Percentiles rank a stretch among this genome's conserved stretches.
phyloP scores from a whole-genome alignment of 208 protist species.

The Crithidia sp. region DNA sequence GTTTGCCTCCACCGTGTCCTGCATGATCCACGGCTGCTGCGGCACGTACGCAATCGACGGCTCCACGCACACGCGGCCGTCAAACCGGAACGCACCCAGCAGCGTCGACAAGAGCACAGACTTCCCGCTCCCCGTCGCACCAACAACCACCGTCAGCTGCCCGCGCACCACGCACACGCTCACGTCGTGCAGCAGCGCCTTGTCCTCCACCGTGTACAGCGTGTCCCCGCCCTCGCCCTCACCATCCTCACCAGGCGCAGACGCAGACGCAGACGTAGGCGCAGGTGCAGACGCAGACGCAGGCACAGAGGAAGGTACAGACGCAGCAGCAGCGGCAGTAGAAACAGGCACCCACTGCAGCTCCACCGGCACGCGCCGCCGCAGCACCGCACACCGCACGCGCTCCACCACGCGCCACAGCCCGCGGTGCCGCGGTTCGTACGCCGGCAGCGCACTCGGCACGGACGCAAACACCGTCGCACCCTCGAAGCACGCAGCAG shows the following conservation, averaged over 20 bases:
- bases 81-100: conserved; percentile 34
- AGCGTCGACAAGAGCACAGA: conserved; percentile 47
- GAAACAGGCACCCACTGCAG: conserved; percentile 19
- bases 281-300: no score
- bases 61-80: conserved; percentile 11
- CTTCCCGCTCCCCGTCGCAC: conserved; percentile 51
- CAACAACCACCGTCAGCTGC: conserved; percentile 47
- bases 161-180: conserved; percentile 24
- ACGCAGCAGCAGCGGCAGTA: background rate
- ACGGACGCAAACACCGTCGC: conserved; percentile 12
- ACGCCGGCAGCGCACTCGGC: conserved; percentile 14
- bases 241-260: background rate
- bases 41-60: conserved; percentile 84
- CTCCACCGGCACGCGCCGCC: conserved; percentile 22
- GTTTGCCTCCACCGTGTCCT: conserved; percentile 92
- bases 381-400: background rate
- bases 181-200: conserved; percentile 41
- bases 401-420: background rate
- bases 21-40: conserved; percentile 94
- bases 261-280: no score
- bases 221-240: background rate
- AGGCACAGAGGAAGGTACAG: no score
- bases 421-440: conserved; percentile 17
- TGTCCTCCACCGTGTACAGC: conserved; percentile 24
- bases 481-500: background rate